Evolutionary conservation across 2,329 filamentous ascomycete genomes (phyloP), one percentile per base, ranked within the genome.

Genomic region (Aspergillus latus): DNA sequence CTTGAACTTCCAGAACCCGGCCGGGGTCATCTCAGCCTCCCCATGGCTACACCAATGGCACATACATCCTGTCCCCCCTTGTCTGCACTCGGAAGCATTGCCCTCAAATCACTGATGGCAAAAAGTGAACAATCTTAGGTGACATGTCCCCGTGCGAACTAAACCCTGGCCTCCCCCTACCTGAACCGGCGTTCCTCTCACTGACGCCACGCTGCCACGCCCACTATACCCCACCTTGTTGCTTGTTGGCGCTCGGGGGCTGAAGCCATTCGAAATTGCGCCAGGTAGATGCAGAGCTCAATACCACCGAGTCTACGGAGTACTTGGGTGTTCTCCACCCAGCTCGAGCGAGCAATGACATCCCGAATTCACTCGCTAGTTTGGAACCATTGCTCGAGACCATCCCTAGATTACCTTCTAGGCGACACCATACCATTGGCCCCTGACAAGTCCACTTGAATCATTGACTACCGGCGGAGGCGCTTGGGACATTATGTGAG

Each of bases 281-380:
- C 43, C 32, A 45, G 32, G 9, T 8, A 21, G 47, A 32, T 47
- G 42, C 42, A 50, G 47, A 50, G 40, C 32, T 32, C 40, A 15
- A 45, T 42, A 44, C 51, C 49, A 45, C 44, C 15, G n/a, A 49
- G 37, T 36, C 39, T 28, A 4, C 32, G 36, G 26, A 21, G 21
- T 21, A 21, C 21, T 21, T 21, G 21, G 3, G 21, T 16, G 21
- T 30, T 50, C 54, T 9, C 44, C 56, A 51, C 43, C 21, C 52
- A 40, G 39, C 47, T 47, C 52, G 43, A 21, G 52, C 34, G 54
- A 52, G 53, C 53, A 52, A 60, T 49, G 52, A 34, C 36, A 53
- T 47, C 26, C 8, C 43, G 26, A 21, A 43, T 48, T 39, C 6
- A 32, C 26, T 40, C 8, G 10, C 15, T 29, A 28, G 46, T 15